These are phyloP conservation scores for Tylopilus felleus DNA, from an alignment of 768 basidiomycete genomes.

Conservation along the genomic window DNA sequence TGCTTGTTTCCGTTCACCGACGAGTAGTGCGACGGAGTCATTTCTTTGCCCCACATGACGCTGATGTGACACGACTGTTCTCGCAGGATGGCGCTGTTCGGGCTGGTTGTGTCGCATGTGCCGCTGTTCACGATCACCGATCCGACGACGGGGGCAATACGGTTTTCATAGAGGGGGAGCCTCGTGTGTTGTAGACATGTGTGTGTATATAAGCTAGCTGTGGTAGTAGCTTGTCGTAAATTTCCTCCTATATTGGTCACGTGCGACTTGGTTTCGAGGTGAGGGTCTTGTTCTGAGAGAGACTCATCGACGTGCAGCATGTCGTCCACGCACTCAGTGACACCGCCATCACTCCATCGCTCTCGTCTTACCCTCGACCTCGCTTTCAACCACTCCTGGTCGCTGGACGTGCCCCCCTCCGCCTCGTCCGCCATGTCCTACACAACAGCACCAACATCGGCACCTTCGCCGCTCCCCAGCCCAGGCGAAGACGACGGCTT, in stretches of 20 bases:
- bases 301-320: slow-evolving; percentile 23
- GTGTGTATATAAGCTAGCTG: slow-evolving; percentile 18
- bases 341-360: slow-evolving; percentile 18
- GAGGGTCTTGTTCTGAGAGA: not conserved
- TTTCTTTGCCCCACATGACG: slow-evolving; percentile 12
- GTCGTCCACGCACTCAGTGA: slow-evolving; percentile 29
- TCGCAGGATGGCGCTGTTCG: slow-evolving; percentile 35
- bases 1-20: slow-evolving; percentile 22
- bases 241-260: slow-evolving; percentile 21
- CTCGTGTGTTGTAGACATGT: slow-evolving; percentile 17
- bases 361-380: slow-evolving; percentile 23
- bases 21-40: slow-evolving; percentile 11
- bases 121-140: slow-evolving; percentile 33
- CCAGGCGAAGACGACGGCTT: slow-evolving; percentile 17
- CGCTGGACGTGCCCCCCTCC: slow-evolving; percentile 15
- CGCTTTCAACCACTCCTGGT: slow-evolving; percentile 14
- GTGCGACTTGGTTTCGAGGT: slow-evolving; percentile 20
- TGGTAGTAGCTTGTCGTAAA: not conserved
- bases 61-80: slow-evolving; percentile 28
- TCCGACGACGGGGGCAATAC: slow-evolving; percentile 30
- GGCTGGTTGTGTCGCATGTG: slow-evolving; percentile 30
- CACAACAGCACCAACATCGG: slow-evolving; percentile 8
- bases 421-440: slow-evolving; percentile 26
- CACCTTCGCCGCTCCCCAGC: slow-evolving; percentile 5
- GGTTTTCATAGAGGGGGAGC: slow-evolving; percentile 26